phyloP scores from a whole-genome alignment of 495 filamentous ascomycete genomes.

The Beverwykella pulmonaria region DNA sequence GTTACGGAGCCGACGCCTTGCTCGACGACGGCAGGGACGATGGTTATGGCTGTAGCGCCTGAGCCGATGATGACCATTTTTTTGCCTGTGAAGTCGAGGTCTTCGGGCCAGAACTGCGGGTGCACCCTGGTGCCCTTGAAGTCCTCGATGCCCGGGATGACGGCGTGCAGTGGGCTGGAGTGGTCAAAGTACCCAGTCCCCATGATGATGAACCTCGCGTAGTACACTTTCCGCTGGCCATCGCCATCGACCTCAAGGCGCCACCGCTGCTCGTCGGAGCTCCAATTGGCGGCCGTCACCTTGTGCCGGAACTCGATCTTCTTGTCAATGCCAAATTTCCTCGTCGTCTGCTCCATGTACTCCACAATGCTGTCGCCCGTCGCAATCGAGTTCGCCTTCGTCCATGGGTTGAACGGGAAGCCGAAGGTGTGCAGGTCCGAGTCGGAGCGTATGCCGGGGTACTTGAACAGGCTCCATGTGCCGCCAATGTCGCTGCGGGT shows the following conservation, averaged over 20 bases:
- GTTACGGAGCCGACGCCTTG: conserved; percentile 33
- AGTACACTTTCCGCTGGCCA: conserved; percentile 47
- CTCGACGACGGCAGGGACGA: conserved; percentile 35
- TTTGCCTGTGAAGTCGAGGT: conserved; percentile 39
- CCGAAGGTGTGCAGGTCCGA: conserved; percentile 41
- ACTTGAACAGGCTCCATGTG: conserved; percentile 41
- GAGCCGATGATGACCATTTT: conserved; percentile 38
- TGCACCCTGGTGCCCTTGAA: conserved; percentile 62
- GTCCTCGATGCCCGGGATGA: conserved; percentile 61
- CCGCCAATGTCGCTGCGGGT: conserved; percentile 31
- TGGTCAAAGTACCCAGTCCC: conserved; percentile 41
- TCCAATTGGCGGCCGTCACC: conserved; percentile 62
- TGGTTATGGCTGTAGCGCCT: conserved; percentile 39
- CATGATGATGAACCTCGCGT: conserved; percentile 35
- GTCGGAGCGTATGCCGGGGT: conserved; percentile 42
- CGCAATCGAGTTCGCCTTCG: conserved; percentile 60
- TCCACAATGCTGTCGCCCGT: conserved; percentile 60
- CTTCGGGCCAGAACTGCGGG: conserved; percentile 63
- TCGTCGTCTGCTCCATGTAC: conserved; percentile 65
- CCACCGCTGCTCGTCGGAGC: conserved; percentile 63
- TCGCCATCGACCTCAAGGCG: conserved; percentile 57
- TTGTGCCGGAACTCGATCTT: conserved; percentile 64
- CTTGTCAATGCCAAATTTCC: conserved; percentile 61
- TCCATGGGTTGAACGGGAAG: conserved; percentile 40
- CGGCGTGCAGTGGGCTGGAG: conserved; percentile 44